Base-by-base conservation (phyloP, 805 yeast species). In the Candida incommunis region DNA sequence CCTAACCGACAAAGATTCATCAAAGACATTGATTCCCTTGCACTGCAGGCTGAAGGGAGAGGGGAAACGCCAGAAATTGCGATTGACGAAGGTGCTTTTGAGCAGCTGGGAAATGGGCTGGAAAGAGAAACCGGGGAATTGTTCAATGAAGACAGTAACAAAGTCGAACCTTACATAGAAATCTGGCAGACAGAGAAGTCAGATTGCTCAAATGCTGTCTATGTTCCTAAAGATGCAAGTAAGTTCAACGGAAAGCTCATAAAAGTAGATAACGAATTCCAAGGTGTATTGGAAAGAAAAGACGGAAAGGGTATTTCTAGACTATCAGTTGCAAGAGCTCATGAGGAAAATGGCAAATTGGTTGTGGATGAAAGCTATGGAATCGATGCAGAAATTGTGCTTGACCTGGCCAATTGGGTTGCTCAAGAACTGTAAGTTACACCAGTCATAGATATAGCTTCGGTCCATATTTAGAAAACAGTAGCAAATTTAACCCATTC, bases 51-150 rank as follows among this genome's bases (percentile, higher is more conserved):
- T 31, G 60, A 46, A 3, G 50, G 43, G 52, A 1, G 47, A 51
- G 46, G 41, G 16, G 3, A 45, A 45, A 40, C 47, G 50, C 37
- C 37, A 7, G 18, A 18, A 9, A 31, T 23, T 53, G 22, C 55
- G 31, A 42, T 44, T 54, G 80, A 75, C 50, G 51, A 65, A 5
- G 81, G 80, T 0, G 56, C 63, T 13, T 74, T 75, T 48, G 63
- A 64, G 46, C 51, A 58, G 2, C 51, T 69, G 24, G 63, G 55
- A 2, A 60, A 56, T 15, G 66, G 70, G 4, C 68, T 67, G 43
- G 62, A 78, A 40, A 62, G 63, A 45, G 82, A 76, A 52, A 66
- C 68, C 0, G 78, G 78, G 0, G 50, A 49, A 3, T 74, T 76
- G 80, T 46, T 50, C 2, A 71, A 74, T 50, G 69, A 72, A 1